Percentiles rank a stretch among this genome's conserved stretches.
These are phyloP conservation scores for Amanita polypyramis DNA, from an alignment of 768 basidiomycete genomes.

Conservation along the genomic window DNA sequence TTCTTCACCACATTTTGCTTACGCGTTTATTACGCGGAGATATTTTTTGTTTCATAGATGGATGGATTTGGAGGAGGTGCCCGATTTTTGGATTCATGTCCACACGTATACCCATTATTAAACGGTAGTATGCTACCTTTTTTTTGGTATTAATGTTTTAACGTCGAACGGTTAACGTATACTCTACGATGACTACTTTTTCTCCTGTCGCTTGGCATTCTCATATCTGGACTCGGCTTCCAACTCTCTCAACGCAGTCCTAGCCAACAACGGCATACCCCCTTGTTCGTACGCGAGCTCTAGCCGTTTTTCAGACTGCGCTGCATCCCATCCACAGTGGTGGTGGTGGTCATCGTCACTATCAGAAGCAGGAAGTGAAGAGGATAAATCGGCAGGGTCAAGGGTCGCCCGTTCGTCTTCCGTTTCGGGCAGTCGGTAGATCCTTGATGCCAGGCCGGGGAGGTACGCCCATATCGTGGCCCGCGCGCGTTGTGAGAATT, in stretches of 20 bases:
- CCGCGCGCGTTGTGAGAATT: conserved; percentile 54
- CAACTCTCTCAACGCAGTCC: conserved; percentile 41
- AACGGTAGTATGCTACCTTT: too few species aligned
- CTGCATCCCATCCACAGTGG: conserved; percentile 33
- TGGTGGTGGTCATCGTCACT: too few species aligned
- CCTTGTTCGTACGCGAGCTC: conserved; percentile 46
- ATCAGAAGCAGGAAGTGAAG: too few species aligned
- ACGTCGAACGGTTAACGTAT: neutral
- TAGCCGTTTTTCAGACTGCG: conserved; percentile 43
- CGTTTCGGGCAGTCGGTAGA: conserved; percentile 32
- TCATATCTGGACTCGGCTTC: conserved; percentile 49
- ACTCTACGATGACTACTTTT: neutral
- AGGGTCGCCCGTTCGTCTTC: conserved; percentile 19
- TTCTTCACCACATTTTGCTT: neutral
- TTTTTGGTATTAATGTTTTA: neutral
- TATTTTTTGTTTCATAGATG: neutral
- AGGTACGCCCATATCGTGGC: conserved; percentile 31
- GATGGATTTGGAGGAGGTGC: too few species aligned
- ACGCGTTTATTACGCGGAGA: neutral
- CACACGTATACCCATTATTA: too few species aligned
- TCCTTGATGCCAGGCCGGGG: conserved; percentile 38
- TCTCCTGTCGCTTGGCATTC: conserved; percentile 23
- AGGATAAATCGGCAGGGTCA: neutral
- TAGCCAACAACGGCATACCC: conserved; percentile 46
- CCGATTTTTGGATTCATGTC: too few species aligned